These are phyloP conservation scores for Thermomucor indicae-seudaticae DNA, from an alignment of 371 early-diverging fungal species.

Conservation along the genomic window DNA sequence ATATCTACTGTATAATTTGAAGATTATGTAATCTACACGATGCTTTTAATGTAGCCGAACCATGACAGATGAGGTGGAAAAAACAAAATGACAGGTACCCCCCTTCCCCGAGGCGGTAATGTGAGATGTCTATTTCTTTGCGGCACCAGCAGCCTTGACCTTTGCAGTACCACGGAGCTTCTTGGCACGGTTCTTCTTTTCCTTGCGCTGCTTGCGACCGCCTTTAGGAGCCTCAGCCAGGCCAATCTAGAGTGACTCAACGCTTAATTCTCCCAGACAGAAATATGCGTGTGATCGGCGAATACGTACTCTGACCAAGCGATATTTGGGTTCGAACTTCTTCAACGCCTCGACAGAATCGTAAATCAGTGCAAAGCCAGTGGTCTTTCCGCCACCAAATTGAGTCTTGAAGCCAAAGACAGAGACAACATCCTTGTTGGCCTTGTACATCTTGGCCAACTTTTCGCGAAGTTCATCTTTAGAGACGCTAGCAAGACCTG, in stretches of 20 bases:
- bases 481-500: conserved; percentile 88
- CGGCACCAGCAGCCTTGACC: conserved; percentile 69
- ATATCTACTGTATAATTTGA: too few relatives aligned
- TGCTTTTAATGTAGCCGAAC: too few relatives aligned
- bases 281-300: not conserved
- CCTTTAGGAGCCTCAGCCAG: conserved; percentile 72
- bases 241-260: conserved; percentile 52
- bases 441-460: conserved; percentile 96
- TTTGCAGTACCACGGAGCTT: conserved; percentile 98
- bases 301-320: conserved; percentile 73
- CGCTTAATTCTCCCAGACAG: not conserved
- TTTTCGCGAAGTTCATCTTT: conserved; percentile 93
- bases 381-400: conserved; percentile 98
- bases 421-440: conserved; percentile 86
- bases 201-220: conserved; percentile 98
- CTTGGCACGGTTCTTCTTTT: conserved; percentile 98
- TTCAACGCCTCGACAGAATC: conserved; percentile 92
- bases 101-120: too few relatives aligned
- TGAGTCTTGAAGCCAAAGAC: conserved; percentile 94
- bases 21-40: too few relatives aligned
- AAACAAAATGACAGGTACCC: too few relatives aligned
- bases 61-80: too few relatives aligned
- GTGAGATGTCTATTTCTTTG: conserved; percentile 47
- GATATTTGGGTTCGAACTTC: conserved; percentile 99
- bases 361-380: conserved; percentile 98